phyloP scores from a whole-genome alignment of 75 land plant genomes.

The Selaginella tamariscina region DNA sequence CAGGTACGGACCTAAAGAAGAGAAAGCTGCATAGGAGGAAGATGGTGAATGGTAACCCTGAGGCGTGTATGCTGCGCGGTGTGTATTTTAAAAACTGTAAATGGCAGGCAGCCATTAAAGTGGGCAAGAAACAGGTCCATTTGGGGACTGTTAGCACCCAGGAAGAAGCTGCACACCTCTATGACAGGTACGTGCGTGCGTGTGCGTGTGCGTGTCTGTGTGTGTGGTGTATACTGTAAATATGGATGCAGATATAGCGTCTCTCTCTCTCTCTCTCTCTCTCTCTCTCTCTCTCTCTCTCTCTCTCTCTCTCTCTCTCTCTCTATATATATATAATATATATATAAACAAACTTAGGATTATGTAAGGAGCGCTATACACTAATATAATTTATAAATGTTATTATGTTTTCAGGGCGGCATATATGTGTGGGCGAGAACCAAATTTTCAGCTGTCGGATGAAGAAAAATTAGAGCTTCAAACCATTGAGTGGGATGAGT shows the following conservation, averaged over 20 bases:
- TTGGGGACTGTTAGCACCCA: conserved; percentile 83
- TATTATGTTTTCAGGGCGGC: conserved; percentile 76
- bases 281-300: background rate
- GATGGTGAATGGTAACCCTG: conserved; percentile 51
- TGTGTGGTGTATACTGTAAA: no score
- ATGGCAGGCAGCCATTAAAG: conserved; percentile 97
- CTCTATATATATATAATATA: no score
- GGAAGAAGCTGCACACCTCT: conserved; percentile 86
- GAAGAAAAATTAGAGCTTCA: conserved; percentile 73
- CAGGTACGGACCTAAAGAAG: conserved; percentile 48
- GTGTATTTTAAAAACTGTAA: conserved; percentile 95
- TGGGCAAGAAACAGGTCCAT: conserved; percentile 93
- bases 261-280: background rate
- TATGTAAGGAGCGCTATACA: no score
- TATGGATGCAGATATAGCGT: no score
- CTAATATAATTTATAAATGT: no score
- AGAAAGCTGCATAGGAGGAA: conserved; percentile 75
- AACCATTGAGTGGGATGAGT: conserved; percentile 67
- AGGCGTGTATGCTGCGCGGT: conserved; percentile 75
- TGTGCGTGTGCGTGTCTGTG: no score
- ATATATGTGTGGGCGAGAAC: conserved; percentile 93
- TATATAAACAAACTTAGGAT: no score
- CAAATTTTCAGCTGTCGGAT: conserved; percentile 81
- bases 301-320: no score
- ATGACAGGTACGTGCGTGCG: conserved; percentile 88